Conservation (phyloP, 1,284 basidiomycete genomes). For the Ceratobasidium theobromae region DNA sequence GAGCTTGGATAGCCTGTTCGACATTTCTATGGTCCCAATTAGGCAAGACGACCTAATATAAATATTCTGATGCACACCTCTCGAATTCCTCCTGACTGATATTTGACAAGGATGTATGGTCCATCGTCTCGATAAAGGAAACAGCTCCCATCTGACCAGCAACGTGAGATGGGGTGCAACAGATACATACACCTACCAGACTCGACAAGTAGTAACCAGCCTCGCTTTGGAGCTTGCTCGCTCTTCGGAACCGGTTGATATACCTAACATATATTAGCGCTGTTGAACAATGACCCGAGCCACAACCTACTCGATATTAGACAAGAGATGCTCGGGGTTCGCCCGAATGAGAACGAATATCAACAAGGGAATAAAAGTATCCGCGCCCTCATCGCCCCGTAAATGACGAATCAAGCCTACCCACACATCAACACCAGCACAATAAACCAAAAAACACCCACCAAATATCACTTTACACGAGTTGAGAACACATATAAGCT, state of each 20-base stretch:
- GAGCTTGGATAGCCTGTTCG: slow-evolving; percentile 77
- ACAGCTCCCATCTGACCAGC: slow-evolving; percentile 77
- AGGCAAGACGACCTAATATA: slow-evolving; percentile 7
- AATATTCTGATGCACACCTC: slow-evolving; percentile 49
- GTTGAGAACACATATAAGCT: slow-evolving; percentile 96
- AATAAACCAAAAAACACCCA: slow-evolving; percentile 46
- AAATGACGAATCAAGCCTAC: slow-evolving; percentile 87
- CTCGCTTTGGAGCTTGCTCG: slow-evolving; percentile 88
- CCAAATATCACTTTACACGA: slow-evolving; percentile 99
- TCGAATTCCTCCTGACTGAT: slow-evolving; percentile 95
- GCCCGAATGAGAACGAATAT: slow-evolving; percentile 94
- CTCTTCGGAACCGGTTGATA: slow-evolving; percentile 92
- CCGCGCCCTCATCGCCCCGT: slow-evolving; percentile 75
- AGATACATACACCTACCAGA: slow-evolving; percentile 58
- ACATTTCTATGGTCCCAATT: slow-evolving; percentile 58
- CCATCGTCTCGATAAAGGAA: slow-evolving; percentile 96
- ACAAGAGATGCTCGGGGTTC: slow-evolving; percentile 90
- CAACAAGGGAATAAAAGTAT: slow-evolving; percentile 91
- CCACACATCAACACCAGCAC: slow-evolving; percentile 15
- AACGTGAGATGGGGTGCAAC: slow-evolving; percentile 22
- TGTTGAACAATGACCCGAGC: neutral
- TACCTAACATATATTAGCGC: slow-evolving; percentile 57
- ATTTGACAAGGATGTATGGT: slow-evolving; percentile 87
- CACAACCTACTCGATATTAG: slow-evolving; percentile 83
- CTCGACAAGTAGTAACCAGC: slow-evolving; percentile 97